Percentiles rank a stretch among this genome's conserved stretches.
Evolutionary conservation across 371 early-diverging fungal species (phyloP).

Genomic region (Mucor mucedo): DNA sequence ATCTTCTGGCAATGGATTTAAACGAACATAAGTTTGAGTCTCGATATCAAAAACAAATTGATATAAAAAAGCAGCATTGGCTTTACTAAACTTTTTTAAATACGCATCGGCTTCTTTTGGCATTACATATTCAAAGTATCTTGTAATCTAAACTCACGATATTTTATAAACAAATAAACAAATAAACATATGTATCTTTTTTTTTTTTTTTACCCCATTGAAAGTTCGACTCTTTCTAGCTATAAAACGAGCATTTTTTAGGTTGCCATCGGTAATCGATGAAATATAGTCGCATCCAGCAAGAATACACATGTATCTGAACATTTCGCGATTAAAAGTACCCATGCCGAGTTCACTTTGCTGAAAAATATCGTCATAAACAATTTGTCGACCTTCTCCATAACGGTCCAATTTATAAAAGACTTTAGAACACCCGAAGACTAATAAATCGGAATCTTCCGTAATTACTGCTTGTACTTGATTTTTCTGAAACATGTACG

Average conservation of each 20-base stretch:
- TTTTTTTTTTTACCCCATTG: neutral
- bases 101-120: constrained; percentile 47
- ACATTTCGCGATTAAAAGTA: neutral
- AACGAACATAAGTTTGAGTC: constrained; percentile 46
- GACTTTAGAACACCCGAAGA: constrained; percentile 89
- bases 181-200: too few species aligned
- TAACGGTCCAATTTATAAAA: constrained; percentile 78
- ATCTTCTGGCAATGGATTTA: constrained; percentile 59
- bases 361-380: neutral
- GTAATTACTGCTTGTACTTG: constrained; percentile 90
- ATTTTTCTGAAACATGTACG: constrained; percentile 77
- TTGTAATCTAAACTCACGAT: neutral
- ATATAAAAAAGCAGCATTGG: constrained; percentile 81
- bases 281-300: constrained; percentile 96
- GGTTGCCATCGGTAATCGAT: constrained; percentile 83
- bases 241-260: constrained; percentile 55
- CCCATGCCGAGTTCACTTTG: too few species aligned
- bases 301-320: constrained; percentile 79
- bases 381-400: constrained; percentile 46
- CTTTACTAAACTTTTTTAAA: constrained; percentile 60
- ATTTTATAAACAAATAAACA: too few species aligned
- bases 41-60: constrained; percentile 81
- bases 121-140: neutral
- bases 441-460: constrained; percentile 97
- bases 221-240: neutral